phyloP scores from a whole-genome alignment of 139 green algal species.

The Tetraselmis striata region DNA sequence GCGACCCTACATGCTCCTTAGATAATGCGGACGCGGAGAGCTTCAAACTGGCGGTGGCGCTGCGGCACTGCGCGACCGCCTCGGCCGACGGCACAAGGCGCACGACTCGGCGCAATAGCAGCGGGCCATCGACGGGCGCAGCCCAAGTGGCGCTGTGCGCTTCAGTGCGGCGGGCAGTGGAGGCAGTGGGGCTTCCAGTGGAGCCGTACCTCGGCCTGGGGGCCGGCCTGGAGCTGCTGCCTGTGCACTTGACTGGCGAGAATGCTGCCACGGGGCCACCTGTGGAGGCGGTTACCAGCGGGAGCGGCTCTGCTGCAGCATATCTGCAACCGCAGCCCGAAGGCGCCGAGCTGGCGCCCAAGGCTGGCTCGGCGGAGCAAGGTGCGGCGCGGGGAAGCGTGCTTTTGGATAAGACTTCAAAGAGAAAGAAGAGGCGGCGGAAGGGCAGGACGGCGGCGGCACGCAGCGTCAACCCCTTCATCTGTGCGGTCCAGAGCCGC shows the following conservation, averaged over 20 bases:
- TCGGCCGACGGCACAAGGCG: too few relatives aligned
- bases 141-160: neutral
- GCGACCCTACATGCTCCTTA: neutral
- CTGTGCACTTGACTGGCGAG: neutral
- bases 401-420: neutral
- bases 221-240: neutral
- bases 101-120: neutral
- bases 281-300: neutral
- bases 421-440: neutral
- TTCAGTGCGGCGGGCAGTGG: neutral
- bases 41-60: neutral
- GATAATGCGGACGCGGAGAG: neutral
- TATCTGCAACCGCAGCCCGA: too few relatives aligned
- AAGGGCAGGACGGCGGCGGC: neutral
- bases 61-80: neutral
- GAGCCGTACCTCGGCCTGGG: neutral
- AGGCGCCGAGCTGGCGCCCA: neutral
- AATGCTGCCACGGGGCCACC: too few relatives aligned
- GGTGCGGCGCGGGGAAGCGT: neutral
- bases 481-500: neutral
- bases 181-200: neutral
- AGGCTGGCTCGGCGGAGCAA: neutral
- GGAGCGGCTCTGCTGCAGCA: too few relatives aligned
- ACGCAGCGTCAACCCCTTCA: neutral
- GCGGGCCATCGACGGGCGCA: neutral